phyloP scores from a whole-genome alignment of 345 rosid species.

The Durio zibethinus region DNA sequence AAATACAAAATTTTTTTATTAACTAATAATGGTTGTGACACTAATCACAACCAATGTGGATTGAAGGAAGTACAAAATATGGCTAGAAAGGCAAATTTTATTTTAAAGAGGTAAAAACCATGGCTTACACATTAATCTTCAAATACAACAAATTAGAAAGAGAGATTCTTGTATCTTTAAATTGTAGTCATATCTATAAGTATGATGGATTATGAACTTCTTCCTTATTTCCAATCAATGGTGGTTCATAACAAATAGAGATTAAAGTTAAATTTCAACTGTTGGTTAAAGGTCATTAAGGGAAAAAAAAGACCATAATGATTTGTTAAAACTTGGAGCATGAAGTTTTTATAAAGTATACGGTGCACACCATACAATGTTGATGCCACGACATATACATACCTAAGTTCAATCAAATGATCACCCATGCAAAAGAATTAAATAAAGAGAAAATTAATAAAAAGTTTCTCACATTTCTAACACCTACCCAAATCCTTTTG shows the following conservation, averaged over 20 bases:
- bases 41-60: background rate
- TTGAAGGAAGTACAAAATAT: slow-evolving; percentile 6
- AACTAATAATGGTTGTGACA: background rate
- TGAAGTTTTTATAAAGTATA: slow-evolving; percentile 59
- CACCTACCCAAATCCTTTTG: slow-evolving; percentile 78
- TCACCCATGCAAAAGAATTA: slow-evolving; percentile 13
- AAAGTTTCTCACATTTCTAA: slow-evolving; percentile 61
- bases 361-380: slow-evolving; percentile 65
- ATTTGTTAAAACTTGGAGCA: slow-evolving; percentile 55
- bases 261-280: background rate
- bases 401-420: slow-evolving; percentile 39
- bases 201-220: slow-evolving; percentile 66
- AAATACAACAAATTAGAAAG: background rate
- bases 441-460: background rate
- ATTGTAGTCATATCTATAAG: slow-evolving; percentile 70
- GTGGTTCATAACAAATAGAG: slow-evolving; percentile 48
- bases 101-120: background rate
- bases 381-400: slow-evolving; percentile 80
- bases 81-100: background rate
- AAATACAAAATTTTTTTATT: background rate
- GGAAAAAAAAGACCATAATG: slow-evolving; percentile 12
- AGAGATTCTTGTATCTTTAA: slow-evolving; percentile 41
- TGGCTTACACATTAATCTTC: background rate
- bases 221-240: slow-evolving; percentile 63
- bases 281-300: background rate